phyloP scores from a whole-genome alignment of 2,329 filamentous ascomycete genomes.

The Exophiala calicioides region DNA sequence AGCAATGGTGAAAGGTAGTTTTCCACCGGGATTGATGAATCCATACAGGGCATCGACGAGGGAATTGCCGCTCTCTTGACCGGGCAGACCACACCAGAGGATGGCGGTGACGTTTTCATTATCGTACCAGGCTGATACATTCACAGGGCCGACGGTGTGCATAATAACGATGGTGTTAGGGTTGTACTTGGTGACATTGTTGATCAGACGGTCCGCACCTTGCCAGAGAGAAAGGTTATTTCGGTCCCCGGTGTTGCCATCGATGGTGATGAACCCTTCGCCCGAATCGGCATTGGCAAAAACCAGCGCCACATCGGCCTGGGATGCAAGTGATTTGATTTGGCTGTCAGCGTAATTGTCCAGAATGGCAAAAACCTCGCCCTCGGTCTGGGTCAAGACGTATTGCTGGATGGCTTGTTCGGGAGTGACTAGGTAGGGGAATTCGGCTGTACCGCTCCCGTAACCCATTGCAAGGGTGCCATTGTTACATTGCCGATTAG shows the following conservation, averaged over 20 bases:
- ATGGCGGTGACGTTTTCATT: conserved; percentile 73
- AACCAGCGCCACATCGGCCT: conserved; percentile 66
- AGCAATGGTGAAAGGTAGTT: conserved; percentile 64
- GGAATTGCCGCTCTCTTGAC: conserved; percentile 73
- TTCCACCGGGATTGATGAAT: conserved; percentile 61
- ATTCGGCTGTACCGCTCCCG: conserved; percentile 62
- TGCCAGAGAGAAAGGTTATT: conserved; percentile 92
- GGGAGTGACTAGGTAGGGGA: conserved; percentile 64
- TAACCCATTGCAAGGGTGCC: conserved; percentile 65
- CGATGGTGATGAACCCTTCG: conserved; percentile 82
- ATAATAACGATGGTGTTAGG: conserved; percentile 91
- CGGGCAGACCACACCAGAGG: conserved; percentile 72
- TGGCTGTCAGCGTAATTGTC: conserved; percentile 59
- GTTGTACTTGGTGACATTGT: conserved; percentile 73
- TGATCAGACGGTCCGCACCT: conserved; percentile 75
- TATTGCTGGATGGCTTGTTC: conserved; percentile 65
- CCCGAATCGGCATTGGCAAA: conserved; percentile 87
- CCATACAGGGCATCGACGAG: conserved; percentile 75
- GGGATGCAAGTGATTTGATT: conserved; percentile 53
- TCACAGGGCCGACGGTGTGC: conserved; percentile 78
- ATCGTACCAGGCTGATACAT: conserved; percentile 64
- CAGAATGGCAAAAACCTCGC: conserved; percentile 62
- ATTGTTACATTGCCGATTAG: conserved; percentile 64
- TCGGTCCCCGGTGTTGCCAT: conserved; percentile 82
- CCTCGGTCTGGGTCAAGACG: conserved; percentile 64